phyloP scores from a whole-genome alignment of 1,284 basidiomycete species.

The Afroboletus lepidellus region DNA sequence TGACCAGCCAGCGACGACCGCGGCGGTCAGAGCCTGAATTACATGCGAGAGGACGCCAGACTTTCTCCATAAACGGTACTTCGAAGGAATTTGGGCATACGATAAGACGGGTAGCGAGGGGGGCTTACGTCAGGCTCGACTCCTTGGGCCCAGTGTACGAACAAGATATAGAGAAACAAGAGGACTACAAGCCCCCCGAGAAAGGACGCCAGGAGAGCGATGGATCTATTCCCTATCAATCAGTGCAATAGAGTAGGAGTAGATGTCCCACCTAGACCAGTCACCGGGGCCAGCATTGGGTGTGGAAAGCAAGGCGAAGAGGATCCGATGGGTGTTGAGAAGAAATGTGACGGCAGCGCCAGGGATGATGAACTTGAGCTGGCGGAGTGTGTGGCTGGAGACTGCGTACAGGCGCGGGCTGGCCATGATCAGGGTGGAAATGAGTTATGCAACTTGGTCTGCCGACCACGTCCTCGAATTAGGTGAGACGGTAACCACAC shows the following conservation, averaged over 20 bases:
- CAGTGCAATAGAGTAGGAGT: not conserved
- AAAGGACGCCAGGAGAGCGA: slow-evolving; percentile 48
- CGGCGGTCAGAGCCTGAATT: slow-evolving; percentile 62
- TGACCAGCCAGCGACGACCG: slow-evolving; percentile 70
- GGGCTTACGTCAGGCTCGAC: slow-evolving; percentile 63
- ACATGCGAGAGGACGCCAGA: slow-evolving; percentile 57
- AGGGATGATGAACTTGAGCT: slow-evolving; percentile 72
- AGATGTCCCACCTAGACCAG: slow-evolving; percentile 53
- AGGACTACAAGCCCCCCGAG: slow-evolving; percentile 57
- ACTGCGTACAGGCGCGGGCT: slow-evolving; percentile 14
- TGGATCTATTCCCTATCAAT: slow-evolving; percentile 39
- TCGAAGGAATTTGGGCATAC: slow-evolving; percentile 8
- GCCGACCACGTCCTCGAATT: not conserved
- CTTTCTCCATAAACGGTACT: slow-evolving; percentile 65
- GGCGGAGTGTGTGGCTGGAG: slow-evolving; percentile 55
- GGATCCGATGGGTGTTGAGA: slow-evolving; percentile 51
- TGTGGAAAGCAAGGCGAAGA: slow-evolving; percentile 42
- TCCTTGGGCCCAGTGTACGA: slow-evolving; percentile 62
- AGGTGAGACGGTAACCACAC: slow-evolving; percentile 17
- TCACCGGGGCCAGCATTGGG: slow-evolving; percentile 31
- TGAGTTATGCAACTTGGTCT: not conserved
- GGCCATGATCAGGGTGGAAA: slow-evolving; percentile 14
- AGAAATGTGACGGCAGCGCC: slow-evolving; percentile 61
- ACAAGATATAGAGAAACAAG: slow-evolving; percentile 70
- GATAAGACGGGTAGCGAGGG: not conserved